Evolutionary conservation across 2,329 filamentous ascomycete genomes (phyloP), one percentile per base, ranked within the genome.

Genomic region (Colletotrichum sidae): DNA sequence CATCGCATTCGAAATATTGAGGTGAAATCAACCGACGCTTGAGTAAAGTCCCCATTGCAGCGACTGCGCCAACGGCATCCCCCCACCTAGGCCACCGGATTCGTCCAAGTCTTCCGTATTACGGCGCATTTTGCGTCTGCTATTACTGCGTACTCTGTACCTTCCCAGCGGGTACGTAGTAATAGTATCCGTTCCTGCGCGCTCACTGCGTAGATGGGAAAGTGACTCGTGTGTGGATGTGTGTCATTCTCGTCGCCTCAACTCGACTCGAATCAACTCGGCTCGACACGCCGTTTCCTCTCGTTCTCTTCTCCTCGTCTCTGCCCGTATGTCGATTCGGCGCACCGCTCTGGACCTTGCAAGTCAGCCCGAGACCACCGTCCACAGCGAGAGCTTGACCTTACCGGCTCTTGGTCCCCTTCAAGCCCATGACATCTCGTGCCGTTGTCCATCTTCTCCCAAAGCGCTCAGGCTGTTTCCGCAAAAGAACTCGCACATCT

Each of bases 381-480:
- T 25, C 52, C 38, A 42, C 25, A 25, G 25, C 25, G 25, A 25
- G 25, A 25, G 25, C 25, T 25, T 25, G 10, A 42, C 39, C 39
- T 42, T 25, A 25, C 12, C 9, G 44, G 15, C 8, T 8, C 44
- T 46, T 34, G 50, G 33, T 44, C 46, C 38, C 37, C 39, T n/a
- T 11, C 11, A 9, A 33, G 11, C 42, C 38, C 25, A 25, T 25
- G 25, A 25, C 25, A 25, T 25, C 46, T 50, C 45, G 45, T 17
- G 13, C 42, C 47, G 25, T 37, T 25, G 44, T 50, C 25, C 38
- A 50, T 11, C 38, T 41, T n/a, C 35, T 33, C 53, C 45, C 39
- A 67, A 55, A 58, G 55, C 64, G 64, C 64, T 67, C 64, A 65
- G 64, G 60, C 64, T 49, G 60, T 51, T 65, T 54, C 49, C 49